Percentiles rank a stretch among this genome's conserved stretches.
These are phyloP conservation scores for Schwanniomyces polymorphus DNA, from an alignment of 805 yeast species.

Conservation along the genomic window DNA sequence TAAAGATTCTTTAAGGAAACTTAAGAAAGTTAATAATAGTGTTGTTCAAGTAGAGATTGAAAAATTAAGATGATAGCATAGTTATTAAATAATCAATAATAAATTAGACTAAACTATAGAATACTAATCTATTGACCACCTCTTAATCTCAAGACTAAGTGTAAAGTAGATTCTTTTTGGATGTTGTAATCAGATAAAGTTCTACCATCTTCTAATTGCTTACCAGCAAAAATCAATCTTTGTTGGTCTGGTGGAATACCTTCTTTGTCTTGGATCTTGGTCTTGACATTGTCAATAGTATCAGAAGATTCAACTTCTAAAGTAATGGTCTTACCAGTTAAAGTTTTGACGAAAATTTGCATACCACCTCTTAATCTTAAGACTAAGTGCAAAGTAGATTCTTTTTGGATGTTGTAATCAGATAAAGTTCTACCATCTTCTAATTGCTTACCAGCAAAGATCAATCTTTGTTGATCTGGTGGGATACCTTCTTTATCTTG, in stretches of 20 bases:
- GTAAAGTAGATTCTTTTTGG: conserved; percentile 94
- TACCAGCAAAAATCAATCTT: conserved; percentile 99
- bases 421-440: conserved; percentile 97
- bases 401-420: conserved; percentile 97
- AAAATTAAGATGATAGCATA: conserved; percentile 1
- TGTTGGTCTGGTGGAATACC: conserved; percentile 99
- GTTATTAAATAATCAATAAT: background rate
- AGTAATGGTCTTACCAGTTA: conserved; percentile 58
- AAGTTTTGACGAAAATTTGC: conserved; percentile 38
- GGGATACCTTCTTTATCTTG: conserved; percentile 99
- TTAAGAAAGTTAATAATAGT: conserved; percentile 43
- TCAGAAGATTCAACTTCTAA: conserved; percentile 96
- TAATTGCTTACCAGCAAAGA: conserved; percentile 99
- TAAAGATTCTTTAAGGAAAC: conserved; percentile 10
- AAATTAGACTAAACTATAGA: background rate
- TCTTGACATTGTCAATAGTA: conserved; percentile 97
- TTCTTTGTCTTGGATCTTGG: too few species aligned
- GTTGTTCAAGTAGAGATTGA: conserved; percentile 41
- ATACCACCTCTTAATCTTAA: conserved; percentile 96
- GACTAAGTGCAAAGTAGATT: conserved; percentile 92
- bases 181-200: conserved; percentile 96
- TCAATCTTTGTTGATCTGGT: conserved; percentile 99
- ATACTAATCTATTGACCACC: conserved; percentile 58
- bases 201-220: conserved; percentile 99
- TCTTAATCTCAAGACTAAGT: conserved; percentile 94